Base-by-base conservation (phyloP, 1,284 basidiomycete species). In the Trichosporon sp. region DNA sequence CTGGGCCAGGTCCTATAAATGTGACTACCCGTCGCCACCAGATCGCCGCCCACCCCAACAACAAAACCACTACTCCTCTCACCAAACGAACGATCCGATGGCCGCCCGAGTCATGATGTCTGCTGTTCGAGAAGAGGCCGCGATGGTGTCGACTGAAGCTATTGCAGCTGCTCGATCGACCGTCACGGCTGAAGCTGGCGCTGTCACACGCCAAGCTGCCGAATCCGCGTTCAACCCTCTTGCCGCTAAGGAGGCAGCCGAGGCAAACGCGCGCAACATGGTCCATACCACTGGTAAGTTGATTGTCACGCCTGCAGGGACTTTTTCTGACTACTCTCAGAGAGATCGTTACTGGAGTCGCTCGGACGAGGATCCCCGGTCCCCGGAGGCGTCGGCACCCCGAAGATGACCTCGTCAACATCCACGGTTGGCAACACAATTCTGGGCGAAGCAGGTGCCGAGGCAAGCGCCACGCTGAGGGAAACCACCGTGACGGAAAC, bases 61-160 rank as follows among this genome's bases (percentile, higher is more conserved):
- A 29, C 56, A 31, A 11, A 4, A 25, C 27, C 18, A 60, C 38
- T n/a, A 8, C 35, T 32, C 9, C 32, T 62, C 35, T 29, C 62
- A 34, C 15, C 56, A 32, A 18, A 53, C 9, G 42, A 65, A 29
- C 35, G 34, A 32, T 21, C 38, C 23, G 34, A 73, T 73, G 72
- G 72, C 72, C 32, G 65, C 68, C n/a, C 56, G 64, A 21, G 76
- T 77, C 11, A 80, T 81, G 78, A 67, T 81, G 58, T 72, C 78
- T 1, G 72, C 68, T n/a, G 78, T 73, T 18, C 51, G 78, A 38
- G 78, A 81, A 75, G 80, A 81, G 71, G 77, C 76, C 3, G 74
- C 76, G 11, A 38, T 68, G 3, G 56, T 60, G 18, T 60, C 56
- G 18, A 31, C 56, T 5, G 56, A 60, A 13, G 56, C 56, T 31